A percentile compares a stretch with the other conserved stretches of the same genome.
Evolutionary conservation across 495 filamentous ascomycete species (phyloP).

Genomic region (Penicillium ochrochloron): DNA sequence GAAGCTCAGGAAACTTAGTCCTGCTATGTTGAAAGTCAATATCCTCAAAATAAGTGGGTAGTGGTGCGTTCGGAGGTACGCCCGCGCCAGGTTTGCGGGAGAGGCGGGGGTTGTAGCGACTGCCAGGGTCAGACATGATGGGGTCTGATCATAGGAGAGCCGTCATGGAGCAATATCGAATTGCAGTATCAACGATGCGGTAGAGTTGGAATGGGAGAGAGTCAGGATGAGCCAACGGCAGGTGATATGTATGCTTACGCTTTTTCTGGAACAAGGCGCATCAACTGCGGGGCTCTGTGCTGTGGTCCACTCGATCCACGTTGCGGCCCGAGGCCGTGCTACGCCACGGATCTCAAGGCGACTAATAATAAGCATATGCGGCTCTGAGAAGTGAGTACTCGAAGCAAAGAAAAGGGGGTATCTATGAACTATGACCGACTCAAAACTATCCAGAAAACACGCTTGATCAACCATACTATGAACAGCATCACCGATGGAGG

Average conservation of each 20-base stretch:
- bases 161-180: background rate
- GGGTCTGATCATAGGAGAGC: background rate
- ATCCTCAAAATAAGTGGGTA: background rate
- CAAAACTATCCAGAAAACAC: background rate
- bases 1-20: no score
- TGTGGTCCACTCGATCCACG: conserved; percentile 2
- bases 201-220: background rate
- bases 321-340: background rate
- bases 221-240: background rate
- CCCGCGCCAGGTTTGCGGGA: background rate
- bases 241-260: background rate
- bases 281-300: background rate
- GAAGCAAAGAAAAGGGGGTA: background rate
- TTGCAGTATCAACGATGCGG: background rate
- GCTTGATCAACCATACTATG: background rate
- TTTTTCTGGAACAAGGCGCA: background rate
- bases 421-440: conserved; percentile 3
- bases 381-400: background rate
- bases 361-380: background rate
- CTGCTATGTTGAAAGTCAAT: no score
- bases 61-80: background rate
- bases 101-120: background rate
- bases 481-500: conserved; percentile 54
- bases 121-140: conserved; percentile 31
- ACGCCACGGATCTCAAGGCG: background rate